Conservation (phyloP, 371 early-diverging fungal genomes). For the Syncephalastrum contaminatum region DNA sequence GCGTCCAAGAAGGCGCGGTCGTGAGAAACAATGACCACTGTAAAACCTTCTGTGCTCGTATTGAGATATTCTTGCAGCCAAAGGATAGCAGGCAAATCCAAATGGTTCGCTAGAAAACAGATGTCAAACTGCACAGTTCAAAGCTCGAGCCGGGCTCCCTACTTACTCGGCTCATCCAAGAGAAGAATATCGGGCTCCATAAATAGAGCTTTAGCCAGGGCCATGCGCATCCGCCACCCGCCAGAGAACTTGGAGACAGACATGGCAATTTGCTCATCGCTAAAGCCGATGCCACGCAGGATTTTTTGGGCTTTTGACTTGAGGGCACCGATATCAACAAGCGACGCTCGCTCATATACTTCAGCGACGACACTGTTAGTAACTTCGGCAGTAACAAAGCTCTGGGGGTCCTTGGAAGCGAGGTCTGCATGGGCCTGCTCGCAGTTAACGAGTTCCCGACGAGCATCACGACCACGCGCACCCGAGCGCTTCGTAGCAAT, state of each 20-base stretch:
- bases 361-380: slow-evolving; percentile 60
- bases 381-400: slow-evolving; percentile 47
- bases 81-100: slow-evolving; percentile 77
- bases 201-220: slow-evolving; percentile 81
- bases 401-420: slow-evolving; percentile 32
- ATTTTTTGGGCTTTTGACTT: slow-evolving; percentile 63
- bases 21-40: slow-evolving; percentile 78
- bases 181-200: slow-evolving; percentile 76
- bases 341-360: slow-evolving; percentile 41
- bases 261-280: slow-evolving; percentile 34
- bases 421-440: slow-evolving; percentile 53
- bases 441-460: slow-evolving; percentile 51
- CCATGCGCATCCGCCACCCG: slow-evolving; percentile 89
- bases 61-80: slow-evolving; percentile 78
- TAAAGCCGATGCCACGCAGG: slow-evolving; percentile 62
- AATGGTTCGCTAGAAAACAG: slow-evolving; percentile 58
- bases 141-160: too few species aligned
- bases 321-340: slow-evolving; percentile 51
- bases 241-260: slow-evolving; percentile 69
- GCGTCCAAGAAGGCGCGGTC: slow-evolving; percentile 75
- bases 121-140: background rate
- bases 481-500: slow-evolving; percentile 78
- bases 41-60: slow-evolving; percentile 50
- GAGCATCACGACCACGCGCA: slow-evolving; percentile 74
- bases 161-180: slow-evolving; percentile 80